Conservation (phyloP, 331 rosid genomes). For the Saraca asoca region DNA sequence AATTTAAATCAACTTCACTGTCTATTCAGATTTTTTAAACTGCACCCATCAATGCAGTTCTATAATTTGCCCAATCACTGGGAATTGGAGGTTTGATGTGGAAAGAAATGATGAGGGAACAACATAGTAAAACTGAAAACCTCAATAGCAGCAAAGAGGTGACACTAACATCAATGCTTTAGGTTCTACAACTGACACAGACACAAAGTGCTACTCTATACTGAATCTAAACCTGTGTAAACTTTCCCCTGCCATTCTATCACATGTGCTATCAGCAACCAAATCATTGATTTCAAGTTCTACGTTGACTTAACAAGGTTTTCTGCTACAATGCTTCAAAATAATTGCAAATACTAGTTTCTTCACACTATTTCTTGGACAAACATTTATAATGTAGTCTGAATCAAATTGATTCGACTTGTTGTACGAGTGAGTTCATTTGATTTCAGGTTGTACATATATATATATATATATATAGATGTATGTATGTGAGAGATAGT, state of each 20-base stretch:
- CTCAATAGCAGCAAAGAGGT: slow-evolving; percentile 21
- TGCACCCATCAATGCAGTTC: not conserved
- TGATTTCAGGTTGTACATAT: no score
- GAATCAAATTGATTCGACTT: no score
- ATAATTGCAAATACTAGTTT: no score
- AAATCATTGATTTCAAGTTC: slow-evolving; percentile 32
- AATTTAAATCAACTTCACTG: no score
- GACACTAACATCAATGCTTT: slow-evolving; percentile 29
- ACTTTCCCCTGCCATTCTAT: slow-evolving; percentile 26
- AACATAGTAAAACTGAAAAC: slow-evolving; percentile 23
- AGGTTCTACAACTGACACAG: slow-evolving; percentile 35
- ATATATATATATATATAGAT: no score
- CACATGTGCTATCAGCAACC: not conserved
- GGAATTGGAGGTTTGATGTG: not conserved
- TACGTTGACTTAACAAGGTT: slow-evolving; percentile 29
- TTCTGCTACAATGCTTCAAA: slow-evolving; percentile 28
- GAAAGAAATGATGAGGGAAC: slow-evolving; percentile 9
- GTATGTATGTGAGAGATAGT: no score
- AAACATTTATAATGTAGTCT: no score
- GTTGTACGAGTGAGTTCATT: no score
- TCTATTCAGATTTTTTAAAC: no score
- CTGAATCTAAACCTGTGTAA: slow-evolving; percentile 30
- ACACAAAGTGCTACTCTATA: slow-evolving; percentile 35
- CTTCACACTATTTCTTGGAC: no score
- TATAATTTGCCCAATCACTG: not conserved